phyloP scores from a whole-genome alignment of 2,329 filamentous ascomycete genomes.

The Ophiostoma ips region DNA sequence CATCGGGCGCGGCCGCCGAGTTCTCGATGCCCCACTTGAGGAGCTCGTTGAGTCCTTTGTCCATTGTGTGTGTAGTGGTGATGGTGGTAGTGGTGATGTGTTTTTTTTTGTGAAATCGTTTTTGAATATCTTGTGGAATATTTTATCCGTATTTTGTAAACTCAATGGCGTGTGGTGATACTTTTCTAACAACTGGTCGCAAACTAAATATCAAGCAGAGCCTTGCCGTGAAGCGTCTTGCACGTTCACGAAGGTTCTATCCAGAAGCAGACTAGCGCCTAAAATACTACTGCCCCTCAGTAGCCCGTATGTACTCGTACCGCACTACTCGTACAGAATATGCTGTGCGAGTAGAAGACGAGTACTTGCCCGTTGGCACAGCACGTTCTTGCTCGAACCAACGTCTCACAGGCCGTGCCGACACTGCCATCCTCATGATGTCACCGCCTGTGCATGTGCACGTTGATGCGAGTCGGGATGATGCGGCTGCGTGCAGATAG shows the following conservation, averaged over 20 bases:
- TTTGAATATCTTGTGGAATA: background rate
- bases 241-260: constrained; percentile 23
- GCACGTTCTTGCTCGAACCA: too few species aligned
- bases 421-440: too few species aligned
- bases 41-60: constrained; percentile 23
- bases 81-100: background rate
- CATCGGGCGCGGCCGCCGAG: constrained; percentile 2
- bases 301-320: too few species aligned
- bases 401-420: too few species aligned
- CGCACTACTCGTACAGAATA: too few species aligned
- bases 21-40: constrained; percentile 26
- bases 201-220: background rate
- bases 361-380: too few species aligned
- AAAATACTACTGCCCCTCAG: background rate
- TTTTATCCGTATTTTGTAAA: background rate
- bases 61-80: constrained; percentile 15
- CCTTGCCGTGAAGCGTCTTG: constrained; percentile 13
- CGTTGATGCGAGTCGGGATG: too few species aligned
- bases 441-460: background rate
- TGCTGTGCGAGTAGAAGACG: too few species aligned
- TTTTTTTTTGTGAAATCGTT: background rate
- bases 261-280: constrained; percentile 17
- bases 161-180: background rate
- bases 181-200: too few species aligned
- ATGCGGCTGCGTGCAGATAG: too few species aligned